Evolutionary conservation across 2,329 filamentous ascomycete species (phyloP).

Genomic region (Trichothecium sympodiale): DNA sequence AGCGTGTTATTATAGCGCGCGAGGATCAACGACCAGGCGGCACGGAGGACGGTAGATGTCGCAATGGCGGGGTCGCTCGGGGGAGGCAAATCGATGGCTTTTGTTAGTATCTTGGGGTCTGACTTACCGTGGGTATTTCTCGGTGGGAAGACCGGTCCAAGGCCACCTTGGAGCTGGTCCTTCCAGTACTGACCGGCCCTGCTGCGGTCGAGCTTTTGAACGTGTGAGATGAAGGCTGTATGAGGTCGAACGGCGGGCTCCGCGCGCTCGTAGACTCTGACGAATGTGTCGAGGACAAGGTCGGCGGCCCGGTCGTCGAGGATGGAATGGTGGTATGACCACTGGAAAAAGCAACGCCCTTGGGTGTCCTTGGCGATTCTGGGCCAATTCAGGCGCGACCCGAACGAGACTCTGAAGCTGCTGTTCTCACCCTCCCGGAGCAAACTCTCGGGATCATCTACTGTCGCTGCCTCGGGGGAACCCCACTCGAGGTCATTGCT

Average conservation of each 20-base stretch:
- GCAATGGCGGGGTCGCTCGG: conserved; percentile 1
- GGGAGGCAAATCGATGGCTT: neutral
- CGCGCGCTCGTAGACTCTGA: neutral
- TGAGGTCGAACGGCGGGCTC: conserved; percentile 3
- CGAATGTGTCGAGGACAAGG: no score
- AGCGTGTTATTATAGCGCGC: conserved; percentile 8
- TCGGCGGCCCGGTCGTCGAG: conserved; percentile 2
- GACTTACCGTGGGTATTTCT: neutral
- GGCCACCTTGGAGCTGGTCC: conserved; percentile 6
- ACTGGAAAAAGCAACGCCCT: neutral
- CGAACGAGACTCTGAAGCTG: no score
- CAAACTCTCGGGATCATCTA: no score
- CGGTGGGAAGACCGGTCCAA: conserved; percentile 5
- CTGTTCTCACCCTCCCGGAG: no score
- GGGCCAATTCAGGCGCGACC: no score
- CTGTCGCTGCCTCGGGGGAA: neutral
- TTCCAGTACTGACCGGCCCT: conserved; percentile 6
- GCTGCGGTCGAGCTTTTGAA: conserved; percentile 1
- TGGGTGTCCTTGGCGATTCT: no score
- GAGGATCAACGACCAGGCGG: conserved; percentile 5
- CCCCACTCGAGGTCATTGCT: conserved; percentile 3
- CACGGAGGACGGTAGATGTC: conserved; percentile 1
- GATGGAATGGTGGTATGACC: conserved; percentile 5
- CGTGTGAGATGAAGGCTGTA: conserved; percentile 5
- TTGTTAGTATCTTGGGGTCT: neutral